A percentile compares a stretch with the other conserved stretches of the same genome.
Evolutionary conservation across 176 grass and related monocot species (phyloP).

Genomic region (bread wheat (Triticum aestivum)): IWGSC_CS_RefSeq_v2.1 NC_057800.1:633019393-633019892

Average conservation of each 20-base stretch:
- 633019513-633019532: background rate
- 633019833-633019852: background rate
- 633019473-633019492: slow-evolving; percentile 21
- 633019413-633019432: slow-evolving; percentile 74
- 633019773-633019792: background rate
- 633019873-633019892: background rate
- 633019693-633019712: background rate
- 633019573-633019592: background rate
- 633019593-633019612: background rate
- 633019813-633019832: background rate
- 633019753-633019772: background rate
- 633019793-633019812: background rate
- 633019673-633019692: background rate
- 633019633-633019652: background rate
- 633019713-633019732: background rate
- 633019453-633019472: background rate
- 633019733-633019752: background rate
- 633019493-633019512: background rate
- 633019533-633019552: background rate
- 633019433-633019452: slow-evolving; percentile 22
- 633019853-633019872: background rate
- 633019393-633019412: slow-evolving; percentile 96
- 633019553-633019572: background rate
- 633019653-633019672: background rate
- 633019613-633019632: background rate